Evolutionary conservation across 768 basidiomycete species (phyloP).

Genomic region (Amanita pallidorosea): DNA sequence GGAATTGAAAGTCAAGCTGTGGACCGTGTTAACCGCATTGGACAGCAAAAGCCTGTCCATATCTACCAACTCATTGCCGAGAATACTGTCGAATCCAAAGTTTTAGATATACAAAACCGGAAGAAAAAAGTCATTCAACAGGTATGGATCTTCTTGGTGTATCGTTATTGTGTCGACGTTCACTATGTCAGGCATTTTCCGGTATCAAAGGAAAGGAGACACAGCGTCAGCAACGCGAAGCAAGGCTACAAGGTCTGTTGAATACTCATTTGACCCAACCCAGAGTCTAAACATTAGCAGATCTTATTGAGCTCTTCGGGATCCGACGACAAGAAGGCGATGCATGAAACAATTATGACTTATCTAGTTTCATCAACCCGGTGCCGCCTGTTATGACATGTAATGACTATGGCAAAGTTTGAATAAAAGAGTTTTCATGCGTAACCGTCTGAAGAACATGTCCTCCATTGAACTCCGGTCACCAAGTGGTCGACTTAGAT

Average conservation of each 20-base stretch:
- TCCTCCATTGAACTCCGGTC: conserved; percentile 18
- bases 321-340: conserved; percentile 8
- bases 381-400: not conserved
- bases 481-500: conserved; percentile 21
- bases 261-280: not conserved
- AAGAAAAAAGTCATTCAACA: conserved; percentile 75
- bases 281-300: conserved; percentile 22
- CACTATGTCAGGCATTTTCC: conserved; percentile 52
- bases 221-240: conserved; percentile 66
- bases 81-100: conserved; percentile 81
- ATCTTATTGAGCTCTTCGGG: conserved; percentile 42
- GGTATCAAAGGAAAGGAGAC: conserved; percentile 72
- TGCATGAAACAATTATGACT: no score
- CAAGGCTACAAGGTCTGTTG: conserved; percentile 61
- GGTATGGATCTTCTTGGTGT: conserved; percentile 22
- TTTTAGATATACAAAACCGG: conserved; percentile 77
- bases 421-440: not conserved
- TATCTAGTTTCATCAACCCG: not conserved
- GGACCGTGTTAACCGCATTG: conserved; percentile 75
- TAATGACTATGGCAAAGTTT: not conserved
- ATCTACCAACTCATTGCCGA: conserved; percentile 89
- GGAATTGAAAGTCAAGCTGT: conserved; percentile 82
- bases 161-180: not conserved
- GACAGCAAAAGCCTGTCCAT: conserved; percentile 73
- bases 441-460: conserved; percentile 15